Evolutionary conservation across 2,329 filamentous ascomycete species (phyloP), one percentile per base, ranked within the genome.

Genomic region (Ambrosiella xylebori): DNA sequence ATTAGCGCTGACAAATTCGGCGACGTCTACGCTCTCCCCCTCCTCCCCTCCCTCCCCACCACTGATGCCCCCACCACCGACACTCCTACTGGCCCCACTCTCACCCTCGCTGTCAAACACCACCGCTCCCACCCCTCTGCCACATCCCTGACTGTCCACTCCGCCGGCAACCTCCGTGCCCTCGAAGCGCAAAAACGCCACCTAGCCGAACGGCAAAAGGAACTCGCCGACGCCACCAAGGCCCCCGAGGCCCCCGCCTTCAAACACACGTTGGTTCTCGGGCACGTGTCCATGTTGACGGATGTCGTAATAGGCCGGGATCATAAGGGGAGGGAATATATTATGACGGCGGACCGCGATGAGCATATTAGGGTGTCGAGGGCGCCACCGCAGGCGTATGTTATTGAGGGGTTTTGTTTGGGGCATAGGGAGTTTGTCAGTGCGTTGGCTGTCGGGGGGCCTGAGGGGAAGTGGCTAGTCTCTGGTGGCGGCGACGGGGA

Each of bases 281-380:
- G 93, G 11, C 93, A 98, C 70, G 93, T 98, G 12, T 96, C 91
- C 0, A 86, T 97, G 80, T 79, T 98, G 54, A 96, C 90, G 1
- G 84, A 88, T 65, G 68, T 96, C 56, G 69, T 74, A 1, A 74
- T 81, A 47, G 56, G 36, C 4, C 35, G 36, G 5, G 76, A 75
- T 5, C 71, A 63, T 61, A 27, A 40, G 15, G 68, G 64, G 27
- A 67, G 68, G 36, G 68, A 68, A 13, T 80, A 79, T 63, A 77
- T 81, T 65, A 63, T 82, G 63, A 80, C 79, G 0, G 73, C 71
- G 5, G 75, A 81, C 62, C 73, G 78, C 11, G 78, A 80, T 66
- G 74, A 81, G 63, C 93, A 98, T 70, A 91, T 98, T 65, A 85
- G 93, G 41, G 76, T 96, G 17, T 95, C 88, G 54, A 79, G 88